Percentiles rank a stretch among this genome's conserved stretches.
These are phyloP conservation scores for Capronia epimyces DNA, from an alignment of 2,329 filamentous ascomycete genomes.

Conservation along the genomic window DNA sequence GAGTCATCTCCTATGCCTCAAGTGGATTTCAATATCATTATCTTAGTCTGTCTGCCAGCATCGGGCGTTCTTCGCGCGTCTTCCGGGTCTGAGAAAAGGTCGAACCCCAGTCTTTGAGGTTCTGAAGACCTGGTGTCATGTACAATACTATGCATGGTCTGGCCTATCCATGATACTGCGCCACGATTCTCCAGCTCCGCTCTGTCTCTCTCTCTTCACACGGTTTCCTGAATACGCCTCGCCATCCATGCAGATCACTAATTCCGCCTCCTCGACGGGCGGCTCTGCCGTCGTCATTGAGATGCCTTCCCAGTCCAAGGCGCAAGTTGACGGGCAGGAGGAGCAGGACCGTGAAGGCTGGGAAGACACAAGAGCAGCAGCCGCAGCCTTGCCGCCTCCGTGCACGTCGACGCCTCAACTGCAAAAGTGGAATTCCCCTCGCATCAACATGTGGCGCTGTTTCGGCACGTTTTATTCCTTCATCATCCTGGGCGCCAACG, in stretches of 20 bases:
- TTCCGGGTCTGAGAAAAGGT: too few relatives aligned
- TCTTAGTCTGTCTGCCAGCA: too few relatives aligned
- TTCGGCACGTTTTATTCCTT: conserved; percentile 57
- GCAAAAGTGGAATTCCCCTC: conserved; percentile 61
- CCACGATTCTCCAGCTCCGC: too few relatives aligned
- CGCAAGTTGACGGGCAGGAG: neutral
- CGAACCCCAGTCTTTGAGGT: too few relatives aligned
- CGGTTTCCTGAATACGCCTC: neutral
- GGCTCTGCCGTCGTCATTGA: conserved; percentile 18
- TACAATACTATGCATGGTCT: too few relatives aligned
- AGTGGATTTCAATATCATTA: too few relatives aligned
- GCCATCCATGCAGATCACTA: conserved; percentile 9
- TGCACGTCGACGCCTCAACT: conserved; percentile 40
- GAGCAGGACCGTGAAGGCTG: neutral
- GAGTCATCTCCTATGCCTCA: too few relatives aligned
- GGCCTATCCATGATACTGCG: too few relatives aligned
- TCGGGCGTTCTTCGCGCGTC: too few relatives aligned
- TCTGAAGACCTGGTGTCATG: too few relatives aligned
- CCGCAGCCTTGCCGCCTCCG: conserved; percentile 40
- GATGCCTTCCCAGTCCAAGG: conserved; percentile 3
- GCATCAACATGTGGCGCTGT: conserved; percentile 55
- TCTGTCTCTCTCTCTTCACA: too few relatives aligned
- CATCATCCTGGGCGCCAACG: conserved; percentile 52
- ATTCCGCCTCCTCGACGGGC: conserved; percentile 4
- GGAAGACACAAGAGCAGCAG: conserved; percentile 3